Conservation (phyloP, 768 basidiomycete genomes). For the Boletales sp. region DNA sequence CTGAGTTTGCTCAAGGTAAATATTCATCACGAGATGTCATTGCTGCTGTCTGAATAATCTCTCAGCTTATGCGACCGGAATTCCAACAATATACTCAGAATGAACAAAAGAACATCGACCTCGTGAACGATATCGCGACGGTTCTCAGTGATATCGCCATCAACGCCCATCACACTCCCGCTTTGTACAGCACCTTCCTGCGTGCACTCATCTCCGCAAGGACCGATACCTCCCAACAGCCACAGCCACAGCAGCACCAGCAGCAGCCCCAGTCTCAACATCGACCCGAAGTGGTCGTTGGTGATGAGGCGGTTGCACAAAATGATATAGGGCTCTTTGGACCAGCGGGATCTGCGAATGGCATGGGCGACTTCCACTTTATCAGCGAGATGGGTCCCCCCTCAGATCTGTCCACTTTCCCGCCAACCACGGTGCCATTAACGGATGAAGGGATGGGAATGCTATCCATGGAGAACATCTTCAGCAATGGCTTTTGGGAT, state of each 20-base stretch:
- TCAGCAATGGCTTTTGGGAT: conserved; percentile 83
- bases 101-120: conserved; percentile 63
- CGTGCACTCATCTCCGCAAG: conserved; percentile 67
- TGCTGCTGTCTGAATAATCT: conserved; percentile 11
- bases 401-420: conserved; percentile 78
- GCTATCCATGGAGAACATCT: conserved; percentile 80
- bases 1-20: conserved; percentile 86
- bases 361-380: conserved; percentile 58
- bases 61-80: conserved; percentile 76
- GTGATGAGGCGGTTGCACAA: conserved; percentile 17
- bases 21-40: not conserved
- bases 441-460: conserved; percentile 41
- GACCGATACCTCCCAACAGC: conserved; percentile 29
- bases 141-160: conserved; percentile 74
- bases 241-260: conserved; percentile 16
- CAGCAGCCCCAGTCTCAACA: conserved; percentile 15
- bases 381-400: conserved; percentile 84
- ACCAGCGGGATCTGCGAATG: conserved; percentile 17
- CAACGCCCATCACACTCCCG: conserved; percentile 82
- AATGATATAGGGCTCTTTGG: conserved; percentile 30
- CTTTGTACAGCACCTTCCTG: conserved; percentile 82
- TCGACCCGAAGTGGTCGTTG: conserved; percentile 15
- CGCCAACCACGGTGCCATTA: conserved; percentile 73
- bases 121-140: conserved; percentile 80
- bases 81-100: conserved; percentile 74